Evolutionary conservation across 352 stramenopile genomes (phyloP).

Genomic region (Pythium biforme): DNA sequence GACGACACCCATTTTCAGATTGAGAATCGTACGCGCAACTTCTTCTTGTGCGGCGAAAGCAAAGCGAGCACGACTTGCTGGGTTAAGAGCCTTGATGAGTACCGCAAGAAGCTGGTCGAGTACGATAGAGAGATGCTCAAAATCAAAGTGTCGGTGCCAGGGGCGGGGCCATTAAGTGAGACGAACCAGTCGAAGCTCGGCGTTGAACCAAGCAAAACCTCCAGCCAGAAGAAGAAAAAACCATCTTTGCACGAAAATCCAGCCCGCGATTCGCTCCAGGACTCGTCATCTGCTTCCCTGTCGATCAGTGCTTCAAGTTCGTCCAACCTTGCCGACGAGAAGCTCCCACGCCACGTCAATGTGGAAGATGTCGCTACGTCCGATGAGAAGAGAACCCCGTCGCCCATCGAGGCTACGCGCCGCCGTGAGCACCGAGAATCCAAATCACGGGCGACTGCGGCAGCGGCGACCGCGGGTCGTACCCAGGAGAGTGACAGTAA

Average conservation of each 20-base stretch:
- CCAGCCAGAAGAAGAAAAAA: constrained; percentile 31
- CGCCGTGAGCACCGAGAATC: constrained; percentile 24
- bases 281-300: constrained; percentile 17
- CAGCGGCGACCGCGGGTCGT: constrained; percentile 8
- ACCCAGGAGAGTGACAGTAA: constrained; percentile 19
- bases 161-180: neutral
- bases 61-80: constrained; percentile 79
- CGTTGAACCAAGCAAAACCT: neutral
- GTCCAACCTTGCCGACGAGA: constrained; percentile 26
- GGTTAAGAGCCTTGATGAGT: constrained; percentile 81
- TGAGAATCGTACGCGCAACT: constrained; percentile 79
- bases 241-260: constrained; percentile 3
- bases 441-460: constrained; percentile 15
- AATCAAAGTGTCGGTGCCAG: constrained; percentile 1
- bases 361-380: constrained; percentile 11
- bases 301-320: constrained; percentile 20
- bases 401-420: constrained; percentile 25
- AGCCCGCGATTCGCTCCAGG: constrained; percentile 22
- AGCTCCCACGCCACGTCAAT: constrained; percentile 11
- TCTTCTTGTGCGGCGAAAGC: constrained; percentile 84
- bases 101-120: constrained; percentile 63
- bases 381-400: constrained; percentile 30
- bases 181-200: constrained; percentile 8
- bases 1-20: constrained; percentile 87
- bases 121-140: constrained; percentile 68